Conservation (phyloP, 2,329 filamentous ascomycete genomes). For the Exophiala xenobiotica region DNA sequence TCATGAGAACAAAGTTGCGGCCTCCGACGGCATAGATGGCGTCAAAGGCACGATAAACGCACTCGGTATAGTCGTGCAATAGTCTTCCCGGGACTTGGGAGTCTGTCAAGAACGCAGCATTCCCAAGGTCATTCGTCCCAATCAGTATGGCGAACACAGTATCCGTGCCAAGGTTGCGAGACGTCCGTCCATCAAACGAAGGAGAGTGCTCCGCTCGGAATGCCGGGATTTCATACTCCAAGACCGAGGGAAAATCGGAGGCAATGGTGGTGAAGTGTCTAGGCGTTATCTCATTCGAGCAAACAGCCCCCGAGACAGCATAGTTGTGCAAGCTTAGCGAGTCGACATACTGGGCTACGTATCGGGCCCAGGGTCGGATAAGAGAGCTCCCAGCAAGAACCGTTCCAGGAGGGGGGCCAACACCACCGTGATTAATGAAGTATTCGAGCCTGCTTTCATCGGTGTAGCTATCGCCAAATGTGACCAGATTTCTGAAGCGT, state of each 20-base stretch:
- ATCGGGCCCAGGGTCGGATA: slow-evolving; percentile 68
- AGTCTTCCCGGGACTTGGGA: neutral
- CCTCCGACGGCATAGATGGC: neutral
- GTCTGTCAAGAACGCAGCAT: neutral
- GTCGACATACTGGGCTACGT: slow-evolving; percentile 60
- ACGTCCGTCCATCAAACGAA: too few species aligned
- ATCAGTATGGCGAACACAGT: neutral
- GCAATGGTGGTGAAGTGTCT: slow-evolving; percentile 54
- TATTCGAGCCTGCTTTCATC: slow-evolving; percentile 68
- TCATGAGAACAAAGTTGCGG: neutral
- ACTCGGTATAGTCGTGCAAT: neutral
- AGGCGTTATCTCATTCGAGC: slow-evolving; percentile 66
- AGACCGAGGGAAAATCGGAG: slow-evolving; percentile 60
- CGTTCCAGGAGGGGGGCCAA: slow-evolving; percentile 63
- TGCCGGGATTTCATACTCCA: slow-evolving; percentile 64
- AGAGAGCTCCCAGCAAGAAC: slow-evolving; percentile 45
- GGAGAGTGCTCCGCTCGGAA: too few species aligned
- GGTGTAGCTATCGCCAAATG: slow-evolving; percentile 75
- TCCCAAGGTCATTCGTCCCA: neutral
- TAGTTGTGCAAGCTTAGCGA: slow-evolving; percentile 63
- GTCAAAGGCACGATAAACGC: neutral
- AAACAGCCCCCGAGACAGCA: slow-evolving; percentile 70
- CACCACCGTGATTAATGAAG: slow-evolving; percentile 58
- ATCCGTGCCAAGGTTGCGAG: neutral
- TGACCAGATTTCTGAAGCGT: slow-evolving; percentile 62